Conservation (phyloP, 495 filamentous ascomycete genomes). For the Alectoria sarmentosa region DNA sequence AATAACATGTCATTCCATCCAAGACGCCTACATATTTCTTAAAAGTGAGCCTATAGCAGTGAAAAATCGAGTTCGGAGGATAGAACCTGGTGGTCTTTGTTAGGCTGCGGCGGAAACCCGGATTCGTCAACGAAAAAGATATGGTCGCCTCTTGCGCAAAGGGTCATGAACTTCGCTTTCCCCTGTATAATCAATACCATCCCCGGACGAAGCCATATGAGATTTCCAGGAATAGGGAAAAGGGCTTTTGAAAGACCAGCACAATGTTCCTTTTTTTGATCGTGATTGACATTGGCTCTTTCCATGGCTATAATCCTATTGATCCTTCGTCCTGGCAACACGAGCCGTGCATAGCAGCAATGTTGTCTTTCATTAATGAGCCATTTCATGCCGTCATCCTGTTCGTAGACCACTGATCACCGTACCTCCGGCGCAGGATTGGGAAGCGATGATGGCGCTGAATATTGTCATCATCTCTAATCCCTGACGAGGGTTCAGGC, state of each 20-base stretch:
- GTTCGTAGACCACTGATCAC: neutral
- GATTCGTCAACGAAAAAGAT: neutral
- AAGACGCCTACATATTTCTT: neutral
- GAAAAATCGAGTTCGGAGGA: neutral
- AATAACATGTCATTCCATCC: neutral
- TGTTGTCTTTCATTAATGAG: neutral
- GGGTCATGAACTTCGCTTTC: neutral
- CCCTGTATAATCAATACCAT: neutral
- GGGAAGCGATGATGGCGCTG: neutral
- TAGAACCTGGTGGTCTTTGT: neutral
- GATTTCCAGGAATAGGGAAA: neutral
- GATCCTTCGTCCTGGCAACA: neutral
- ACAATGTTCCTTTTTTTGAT: neutral
- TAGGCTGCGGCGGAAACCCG: neutral
- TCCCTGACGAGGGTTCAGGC: neutral
- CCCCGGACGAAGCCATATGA: neutral
- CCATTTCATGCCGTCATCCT: slow-evolving; percentile 1
- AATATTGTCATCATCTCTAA: neutral
- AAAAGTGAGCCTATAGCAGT: neutral
- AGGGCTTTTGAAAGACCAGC: neutral
- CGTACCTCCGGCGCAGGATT: neutral
- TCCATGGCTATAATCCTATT: neutral
- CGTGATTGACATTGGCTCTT: neutral
- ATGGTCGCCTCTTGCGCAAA: neutral
- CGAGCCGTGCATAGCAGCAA: neutral